Conservation (phyloP, 768 basidiomycete species). For the Trichaptum fuscoviolaceum region DNA sequence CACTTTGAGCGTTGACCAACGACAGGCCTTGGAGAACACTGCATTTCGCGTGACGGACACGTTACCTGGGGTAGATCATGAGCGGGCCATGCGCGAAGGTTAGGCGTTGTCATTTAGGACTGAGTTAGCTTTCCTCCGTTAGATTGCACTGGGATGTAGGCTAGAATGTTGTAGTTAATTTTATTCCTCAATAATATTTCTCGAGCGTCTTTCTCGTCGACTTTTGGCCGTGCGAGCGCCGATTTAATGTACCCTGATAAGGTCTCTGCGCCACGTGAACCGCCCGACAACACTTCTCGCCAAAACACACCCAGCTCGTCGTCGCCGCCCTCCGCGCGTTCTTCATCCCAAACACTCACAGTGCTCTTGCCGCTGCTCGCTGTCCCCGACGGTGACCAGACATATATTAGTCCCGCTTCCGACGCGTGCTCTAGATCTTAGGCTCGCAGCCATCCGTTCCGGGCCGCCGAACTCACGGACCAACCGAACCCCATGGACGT, state of each 20-base stretch:
- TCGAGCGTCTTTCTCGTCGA: background rate
- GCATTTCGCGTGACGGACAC: slow-evolving; percentile 16
- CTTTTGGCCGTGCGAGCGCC: slow-evolving; percentile 3
- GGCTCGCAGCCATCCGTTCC: slow-evolving; percentile 6
- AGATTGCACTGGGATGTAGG: background rate
- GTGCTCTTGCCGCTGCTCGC: slow-evolving; percentile 3
- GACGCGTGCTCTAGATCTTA: slow-evolving; percentile 1
- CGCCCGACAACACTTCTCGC: slow-evolving; percentile 5
- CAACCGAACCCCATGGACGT: slow-evolving; percentile 16
- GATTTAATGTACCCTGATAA: slow-evolving; percentile 6
- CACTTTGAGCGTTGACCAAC: slow-evolving; percentile 31
- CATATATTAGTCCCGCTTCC: background rate
- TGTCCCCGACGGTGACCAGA: background rate
- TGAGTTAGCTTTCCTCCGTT: background rate
- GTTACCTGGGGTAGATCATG: slow-evolving; percentile 9
- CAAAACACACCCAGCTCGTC: slow-evolving; percentile 4
- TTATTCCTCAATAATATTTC: background rate
- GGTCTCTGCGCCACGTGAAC: slow-evolving; percentile 5
- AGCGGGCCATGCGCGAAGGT: slow-evolving; percentile 3
- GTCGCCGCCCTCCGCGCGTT: slow-evolving; percentile 2
- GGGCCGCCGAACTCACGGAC: slow-evolving; percentile 2
- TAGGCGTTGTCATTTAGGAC: slow-evolving; percentile 3
- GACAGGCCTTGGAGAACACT: slow-evolving; percentile 27
- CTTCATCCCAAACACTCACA: slow-evolving; percentile 11
- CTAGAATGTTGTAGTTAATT: background rate